phyloP scores from a whole-genome alignment of 257 asterid species.

The Solanum infundibuliforme region DNA sequence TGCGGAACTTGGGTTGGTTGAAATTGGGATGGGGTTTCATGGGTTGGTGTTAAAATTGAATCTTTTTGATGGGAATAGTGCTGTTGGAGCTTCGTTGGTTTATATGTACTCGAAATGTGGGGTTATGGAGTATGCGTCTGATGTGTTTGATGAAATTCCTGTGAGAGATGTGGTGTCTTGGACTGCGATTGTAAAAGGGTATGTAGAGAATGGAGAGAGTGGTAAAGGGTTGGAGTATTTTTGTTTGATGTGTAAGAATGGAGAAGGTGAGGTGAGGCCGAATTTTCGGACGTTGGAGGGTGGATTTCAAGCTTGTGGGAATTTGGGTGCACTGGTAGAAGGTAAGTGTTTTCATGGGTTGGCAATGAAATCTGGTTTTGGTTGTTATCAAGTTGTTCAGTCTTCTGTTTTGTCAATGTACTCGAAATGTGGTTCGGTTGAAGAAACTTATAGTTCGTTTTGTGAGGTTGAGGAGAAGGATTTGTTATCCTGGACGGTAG shows the following conservation, averaged over 20 bases:
- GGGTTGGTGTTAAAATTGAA: constrained; percentile 47
- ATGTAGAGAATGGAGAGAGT: constrained; percentile 55
- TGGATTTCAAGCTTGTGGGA: constrained; percentile 79
- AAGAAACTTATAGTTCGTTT: constrained; percentile 45
- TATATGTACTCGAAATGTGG: constrained; percentile 72
- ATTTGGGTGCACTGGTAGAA: constrained; percentile 35
- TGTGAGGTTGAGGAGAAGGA: constrained; percentile 45
- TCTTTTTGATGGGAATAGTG: constrained; percentile 38
- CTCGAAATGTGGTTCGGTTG: constrained; percentile 49
- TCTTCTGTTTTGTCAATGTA: constrained; percentile 59
- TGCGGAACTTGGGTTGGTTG: constrained; percentile 49
- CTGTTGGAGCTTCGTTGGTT: constrained; percentile 64
- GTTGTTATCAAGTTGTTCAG: constrained; percentile 24
- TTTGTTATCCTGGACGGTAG: constrained; percentile 55
- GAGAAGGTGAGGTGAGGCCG: constrained; percentile 38
- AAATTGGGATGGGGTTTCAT: constrained; percentile 37
- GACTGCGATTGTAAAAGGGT: constrained; percentile 73
- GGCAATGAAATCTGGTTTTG: constrained; percentile 41
- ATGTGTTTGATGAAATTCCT: constrained; percentile 54
- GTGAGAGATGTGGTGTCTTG: constrained; percentile 66
- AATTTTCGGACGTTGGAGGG: constrained; percentile 68
- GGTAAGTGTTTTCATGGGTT: constrained; percentile 71
- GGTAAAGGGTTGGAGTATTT: constrained; percentile 47
- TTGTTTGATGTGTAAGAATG: constrained; percentile 46
- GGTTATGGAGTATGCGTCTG: constrained; percentile 28